Conservation (phyloP, 805 yeast species). For the Saccharomycopsis olivae region DNA sequence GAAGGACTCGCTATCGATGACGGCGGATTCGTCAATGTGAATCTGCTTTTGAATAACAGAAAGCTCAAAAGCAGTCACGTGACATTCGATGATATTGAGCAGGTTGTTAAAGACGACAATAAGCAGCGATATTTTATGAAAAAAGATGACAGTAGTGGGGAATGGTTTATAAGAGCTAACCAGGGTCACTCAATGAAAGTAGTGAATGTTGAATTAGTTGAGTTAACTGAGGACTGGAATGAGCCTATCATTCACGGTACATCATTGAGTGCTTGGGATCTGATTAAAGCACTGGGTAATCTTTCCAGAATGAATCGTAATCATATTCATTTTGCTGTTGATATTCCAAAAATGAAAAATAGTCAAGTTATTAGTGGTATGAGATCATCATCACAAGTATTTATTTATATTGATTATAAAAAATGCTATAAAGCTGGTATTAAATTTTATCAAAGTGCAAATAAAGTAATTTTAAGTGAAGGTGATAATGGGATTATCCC, state of each 20-base stretch:
- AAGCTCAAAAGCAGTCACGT: constrained; percentile 47
- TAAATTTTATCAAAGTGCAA: constrained; percentile 50
- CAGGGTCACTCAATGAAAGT: constrained; percentile 77
- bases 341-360: constrained; percentile 26
- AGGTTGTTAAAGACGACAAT: constrained; percentile 53
- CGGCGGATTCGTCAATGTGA: constrained; percentile 54
- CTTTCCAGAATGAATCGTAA: constrained; percentile 62
- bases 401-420: constrained; percentile 51
- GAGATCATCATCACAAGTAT: constrained; percentile 41
- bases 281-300: constrained; percentile 44
- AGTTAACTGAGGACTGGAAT: constrained; percentile 34
- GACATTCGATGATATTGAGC: constrained; percentile 44
- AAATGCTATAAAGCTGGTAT: constrained; percentile 35
- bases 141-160: constrained; percentile 22
- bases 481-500: constrained; percentile 52
- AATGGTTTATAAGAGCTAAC: constrained; percentile 60
- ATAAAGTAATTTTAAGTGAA: constrained; percentile 62
- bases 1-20: constrained; percentile 55
- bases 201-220: constrained; percentile 31
- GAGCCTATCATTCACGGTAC: constrained; percentile 73
- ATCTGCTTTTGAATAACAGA: constrained; percentile 43
- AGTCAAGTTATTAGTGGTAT: constrained; percentile 58
- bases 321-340: constrained; percentile 71
- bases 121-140: constrained; percentile 61
- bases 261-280: constrained; percentile 32